Evolutionary conservation across 176 grass and related monocot species (phyloP).

Genomic region (Typha latifolia): DNA sequence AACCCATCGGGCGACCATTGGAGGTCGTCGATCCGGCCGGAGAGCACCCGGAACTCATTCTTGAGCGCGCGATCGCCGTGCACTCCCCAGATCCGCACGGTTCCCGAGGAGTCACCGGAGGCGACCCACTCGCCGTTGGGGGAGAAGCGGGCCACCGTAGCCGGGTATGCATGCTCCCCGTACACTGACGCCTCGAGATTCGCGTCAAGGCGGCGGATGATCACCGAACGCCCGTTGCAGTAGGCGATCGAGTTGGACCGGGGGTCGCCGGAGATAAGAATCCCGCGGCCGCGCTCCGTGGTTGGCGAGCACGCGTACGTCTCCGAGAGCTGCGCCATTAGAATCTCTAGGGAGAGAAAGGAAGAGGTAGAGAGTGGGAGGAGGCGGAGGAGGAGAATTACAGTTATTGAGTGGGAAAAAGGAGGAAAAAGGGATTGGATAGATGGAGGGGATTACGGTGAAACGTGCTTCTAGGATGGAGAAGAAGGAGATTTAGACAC

Average conservation of each 20-base stretch:
- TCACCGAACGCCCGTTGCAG: slow-evolving; percentile 69
- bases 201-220: slow-evolving; percentile 72
- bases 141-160: slow-evolving; percentile 84
- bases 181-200: slow-evolving; percentile 62
- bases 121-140: slow-evolving; percentile 98
- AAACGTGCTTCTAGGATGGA: too few relatives aligned
- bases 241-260: slow-evolving; percentile 66
- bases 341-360: slow-evolving; percentile 13
- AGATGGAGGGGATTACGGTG: too few relatives aligned
- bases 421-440: too few relatives aligned
- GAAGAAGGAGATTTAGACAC: too few relatives aligned
- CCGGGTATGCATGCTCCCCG: slow-evolving; percentile 77
- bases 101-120: slow-evolving; percentile 74
- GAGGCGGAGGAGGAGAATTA: neutral
- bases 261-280: slow-evolving; percentile 64
- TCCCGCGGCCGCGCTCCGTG: slow-evolving; percentile 91
- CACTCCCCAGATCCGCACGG: slow-evolving; percentile 75
- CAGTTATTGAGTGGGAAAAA: too few relatives aligned
- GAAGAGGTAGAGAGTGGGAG: neutral
- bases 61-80: slow-evolving; percentile 86
- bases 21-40: slow-evolving; percentile 85
- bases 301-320: slow-evolving; percentile 88
- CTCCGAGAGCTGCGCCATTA: slow-evolving; percentile 71
- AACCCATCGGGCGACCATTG: slow-evolving; percentile 92
- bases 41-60: slow-evolving; percentile 84